Percentiles rank a stretch among this genome's conserved stretches.
These are phyloP conservation scores for Sporobolomyces pararoseus DNA, from an alignment of 768 basidiomycete species.

Conservation along the genomic window DNA sequence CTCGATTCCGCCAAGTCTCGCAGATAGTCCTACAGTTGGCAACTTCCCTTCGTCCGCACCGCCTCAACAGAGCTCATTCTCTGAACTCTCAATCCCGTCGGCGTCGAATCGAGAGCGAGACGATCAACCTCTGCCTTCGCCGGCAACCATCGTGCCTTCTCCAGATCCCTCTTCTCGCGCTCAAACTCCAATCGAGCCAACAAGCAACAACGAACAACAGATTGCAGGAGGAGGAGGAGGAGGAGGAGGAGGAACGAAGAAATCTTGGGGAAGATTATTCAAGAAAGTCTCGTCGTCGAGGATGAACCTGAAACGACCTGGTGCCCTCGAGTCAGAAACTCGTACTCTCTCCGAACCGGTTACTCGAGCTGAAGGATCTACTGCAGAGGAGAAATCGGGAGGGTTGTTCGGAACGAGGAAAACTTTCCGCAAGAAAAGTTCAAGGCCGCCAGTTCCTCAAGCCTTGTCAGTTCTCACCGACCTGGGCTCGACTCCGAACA, in stretches of 20 bases:
- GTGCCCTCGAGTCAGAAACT: conserved; percentile 15
- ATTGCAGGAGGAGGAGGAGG: background rate
- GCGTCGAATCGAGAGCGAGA: background rate
- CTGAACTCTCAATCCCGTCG: background rate
- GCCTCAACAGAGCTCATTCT: background rate
- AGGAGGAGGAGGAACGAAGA: background rate
- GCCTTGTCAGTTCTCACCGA: conserved; percentile 2
- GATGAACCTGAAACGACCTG: conserved; percentile 19
- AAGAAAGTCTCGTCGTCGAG: conserved; percentile 37
- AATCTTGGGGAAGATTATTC: conserved; percentile 32
- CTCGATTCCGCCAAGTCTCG: conserved; percentile 36
- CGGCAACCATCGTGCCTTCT: background rate
- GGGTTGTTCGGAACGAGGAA: conserved; percentile 26
- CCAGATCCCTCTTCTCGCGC: background rate
- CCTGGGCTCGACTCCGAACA: conserved; percentile 51
- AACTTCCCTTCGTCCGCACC: background rate
- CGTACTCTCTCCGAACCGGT: conserved; percentile 34
- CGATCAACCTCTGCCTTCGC: conserved; percentile 5
- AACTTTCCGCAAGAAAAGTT: conserved; percentile 14
- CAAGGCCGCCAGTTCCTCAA: conserved; percentile 10
- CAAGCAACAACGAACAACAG: background rate
- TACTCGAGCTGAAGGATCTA: conserved; percentile 26
- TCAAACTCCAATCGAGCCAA: background rate
- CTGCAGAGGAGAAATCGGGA: conserved; percentile 1
- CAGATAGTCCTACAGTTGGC: conserved; percentile 2